Base-by-base conservation (phyloP, 1,284 basidiomycete genomes). In the Ganoderma resinaceum region DNA sequence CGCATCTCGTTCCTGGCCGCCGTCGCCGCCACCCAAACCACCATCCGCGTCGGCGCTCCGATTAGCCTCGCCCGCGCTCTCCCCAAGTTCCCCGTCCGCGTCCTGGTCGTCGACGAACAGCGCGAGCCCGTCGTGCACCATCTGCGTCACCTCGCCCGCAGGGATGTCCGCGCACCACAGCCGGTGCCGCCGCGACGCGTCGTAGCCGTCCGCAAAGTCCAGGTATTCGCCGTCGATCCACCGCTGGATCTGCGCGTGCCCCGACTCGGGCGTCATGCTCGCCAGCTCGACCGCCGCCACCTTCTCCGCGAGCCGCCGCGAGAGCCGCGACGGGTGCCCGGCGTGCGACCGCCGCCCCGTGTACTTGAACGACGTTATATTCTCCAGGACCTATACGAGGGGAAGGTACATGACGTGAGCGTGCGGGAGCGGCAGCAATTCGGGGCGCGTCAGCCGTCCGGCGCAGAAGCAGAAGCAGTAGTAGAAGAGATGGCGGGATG, bases 321-420 rank as follows among this genome's bases (percentile, higher is more conserved):
- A 74, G 43, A 67, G 71, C 62, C 76, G 76, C 52, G 72, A 69
- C 20, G 75, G 75, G 16, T 42, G 68, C 5, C 66, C 74, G 2
- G 74, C 77, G 46, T 76, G 72, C n/a, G 75, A 67, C 23, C 75
- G 67, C 26, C 66, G 65, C 57, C 75, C 72, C 62, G 72, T 63
- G 63, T 74, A 76, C 52, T 77, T 74, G 70, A 74, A 75, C 23
- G 78, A 77, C 49, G 76, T 77, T 60, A 80, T 77, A 71, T 78
- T 79, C 66, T 78, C 76, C 18, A 78, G 72, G 3, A 82, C 78
- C 81, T 82, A 60, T 49, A 49, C 46, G 4, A n/a, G n/a, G 37
- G 55, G 52, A 29, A 14, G 26, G 20, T 60, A 60, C 58, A 60
- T 23, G 37, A 16, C 37, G 58, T 60, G 37, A 60, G 58, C 23